Conservation (phyloP, 805 yeast genomes). For the Metschnikowia noctiluminum region DNA sequence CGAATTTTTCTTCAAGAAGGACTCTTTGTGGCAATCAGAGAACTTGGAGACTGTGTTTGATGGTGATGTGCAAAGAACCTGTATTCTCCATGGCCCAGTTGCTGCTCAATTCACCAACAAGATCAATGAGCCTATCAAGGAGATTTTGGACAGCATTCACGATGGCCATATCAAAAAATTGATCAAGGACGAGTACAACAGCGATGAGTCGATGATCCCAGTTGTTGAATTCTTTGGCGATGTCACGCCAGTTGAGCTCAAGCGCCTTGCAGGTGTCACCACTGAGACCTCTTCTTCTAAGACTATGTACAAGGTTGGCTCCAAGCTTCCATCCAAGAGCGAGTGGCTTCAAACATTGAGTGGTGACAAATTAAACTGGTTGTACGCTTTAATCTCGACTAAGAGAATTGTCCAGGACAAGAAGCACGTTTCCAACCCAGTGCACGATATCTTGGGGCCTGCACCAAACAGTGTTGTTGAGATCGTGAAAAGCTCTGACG, state of each 20-base stretch:
- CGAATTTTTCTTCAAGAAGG: slow-evolving; percentile 96
- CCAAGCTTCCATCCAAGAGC: slow-evolving; percentile 26
- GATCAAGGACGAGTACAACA: slow-evolving; percentile 64
- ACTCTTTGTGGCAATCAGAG: slow-evolving; percentile 98
- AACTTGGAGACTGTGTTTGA: slow-evolving; percentile 93
- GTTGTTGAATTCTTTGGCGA: slow-evolving; percentile 88
- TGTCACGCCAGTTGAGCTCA: slow-evolving; percentile 40
- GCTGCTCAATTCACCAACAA: slow-evolving; percentile 88
- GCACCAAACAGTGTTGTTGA: slow-evolving; percentile 55
- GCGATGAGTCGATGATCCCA: slow-evolving; percentile 73
- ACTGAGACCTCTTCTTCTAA: slow-evolving; percentile 27
- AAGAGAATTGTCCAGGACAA: slow-evolving; percentile 81
- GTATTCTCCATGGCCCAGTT: slow-evolving; percentile 98
- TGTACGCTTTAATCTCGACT: slow-evolving; percentile 82
- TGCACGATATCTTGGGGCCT: slow-evolving; percentile 78
- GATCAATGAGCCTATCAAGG: slow-evolving; percentile 90
- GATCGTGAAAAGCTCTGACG: slow-evolving; percentile 48
- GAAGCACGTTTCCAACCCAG: slow-evolving; percentile 75
- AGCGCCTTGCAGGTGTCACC: slow-evolving; percentile 34
- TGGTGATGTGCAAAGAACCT: slow-evolving; percentile 97
- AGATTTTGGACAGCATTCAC: slow-evolving; percentile 83
- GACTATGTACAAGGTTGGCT: slow-evolving; percentile 38
- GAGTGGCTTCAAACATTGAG: slow-evolving; percentile 82
- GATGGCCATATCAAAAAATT: slow-evolving; percentile 79
- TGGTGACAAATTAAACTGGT: slow-evolving; percentile 78